Conservation (phyloP, 306 rosid species). For the Urtica urens region DNA sequence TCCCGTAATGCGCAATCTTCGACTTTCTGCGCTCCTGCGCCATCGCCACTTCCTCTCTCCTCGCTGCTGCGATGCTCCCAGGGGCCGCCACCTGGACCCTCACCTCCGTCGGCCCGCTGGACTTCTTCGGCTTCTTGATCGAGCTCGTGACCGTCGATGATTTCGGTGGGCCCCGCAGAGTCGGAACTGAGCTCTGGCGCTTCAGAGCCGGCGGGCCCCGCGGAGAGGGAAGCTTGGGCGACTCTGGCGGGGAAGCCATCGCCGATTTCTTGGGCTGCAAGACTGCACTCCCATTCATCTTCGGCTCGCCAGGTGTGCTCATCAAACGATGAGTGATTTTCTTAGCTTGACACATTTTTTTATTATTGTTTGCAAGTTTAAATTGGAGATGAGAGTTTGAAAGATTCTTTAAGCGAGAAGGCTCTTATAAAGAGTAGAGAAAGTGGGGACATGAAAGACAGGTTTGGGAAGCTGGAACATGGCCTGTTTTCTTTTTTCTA, state of each 20-base stretch:
- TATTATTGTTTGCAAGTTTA: not conserved
- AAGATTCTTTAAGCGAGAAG: not conserved
- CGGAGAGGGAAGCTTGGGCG: slow-evolving; percentile 26
- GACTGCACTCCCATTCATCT: slow-evolving; percentile 13
- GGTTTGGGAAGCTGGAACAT: slow-evolving; percentile 18
- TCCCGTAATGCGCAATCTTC: slow-evolving; percentile 72
- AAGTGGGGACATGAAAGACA: slow-evolving; percentile 17
- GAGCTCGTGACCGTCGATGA: slow-evolving; percentile 3
- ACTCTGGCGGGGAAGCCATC: slow-evolving; percentile 13
- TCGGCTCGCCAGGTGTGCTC: slow-evolving; percentile 1
- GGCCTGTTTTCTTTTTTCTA: slow-evolving; percentile 21
- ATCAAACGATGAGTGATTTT: not conserved
- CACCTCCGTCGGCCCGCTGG: slow-evolving; percentile 9
- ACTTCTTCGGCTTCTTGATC: slow-evolving; percentile 17
- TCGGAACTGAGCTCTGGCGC: slow-evolving; percentile 15
- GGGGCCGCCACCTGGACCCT: slow-evolving; percentile 54
- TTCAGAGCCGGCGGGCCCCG: slow-evolving; percentile 14
- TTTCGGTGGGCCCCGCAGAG: slow-evolving; percentile 6
- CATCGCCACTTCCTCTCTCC: slow-evolving; percentile 64
- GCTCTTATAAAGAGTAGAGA: slow-evolving; percentile 7
- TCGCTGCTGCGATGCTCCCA: slow-evolving; percentile 76
- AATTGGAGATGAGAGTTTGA: not conserved
- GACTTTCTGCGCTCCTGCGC: slow-evolving; percentile 47
- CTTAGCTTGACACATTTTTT: slow-evolving; percentile 18
- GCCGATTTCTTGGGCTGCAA: slow-evolving; percentile 18